Conservation (phyloP, 495 filamentous ascomycete species). For the Tuber microsphaerosporum region DNA sequence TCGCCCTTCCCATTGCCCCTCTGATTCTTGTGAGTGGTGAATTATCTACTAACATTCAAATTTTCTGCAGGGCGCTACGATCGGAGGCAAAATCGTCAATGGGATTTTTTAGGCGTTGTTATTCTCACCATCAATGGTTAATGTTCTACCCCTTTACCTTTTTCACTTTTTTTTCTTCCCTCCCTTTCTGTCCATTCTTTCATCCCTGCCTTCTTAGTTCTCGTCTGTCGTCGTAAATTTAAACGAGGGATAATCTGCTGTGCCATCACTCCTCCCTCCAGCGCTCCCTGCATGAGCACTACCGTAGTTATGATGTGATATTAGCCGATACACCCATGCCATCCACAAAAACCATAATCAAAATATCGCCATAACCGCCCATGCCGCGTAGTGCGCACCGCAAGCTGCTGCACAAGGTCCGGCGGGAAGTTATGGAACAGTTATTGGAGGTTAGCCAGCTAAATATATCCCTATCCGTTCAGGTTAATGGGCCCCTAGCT, state of each 20-base stretch:
- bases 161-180: not conserved
- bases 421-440: too few relatives aligned
- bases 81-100: conserved; percentile 88
- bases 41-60: not conserved
- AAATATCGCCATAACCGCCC: not conserved
- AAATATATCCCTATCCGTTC: too few relatives aligned
- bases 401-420: not conserved
- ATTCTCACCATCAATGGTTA: not conserved
- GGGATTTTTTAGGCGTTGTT: conserved; percentile 62
- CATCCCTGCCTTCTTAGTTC: not conserved
- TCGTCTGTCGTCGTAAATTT: not conserved
- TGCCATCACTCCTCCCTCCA: not conserved
- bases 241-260: not conserved
- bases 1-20: not conserved
- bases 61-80: conserved; percentile 56
- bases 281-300: not conserved
- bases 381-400: not conserved
- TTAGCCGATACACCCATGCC: not conserved
- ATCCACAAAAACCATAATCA: not conserved
- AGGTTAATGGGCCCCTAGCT: too few relatives aligned
- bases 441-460: too few relatives aligned
- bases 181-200: not conserved
- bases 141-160: not conserved
- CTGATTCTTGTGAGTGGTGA: not conserved
- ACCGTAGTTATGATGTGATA: not conserved